Evolutionary conservation across 805 yeast species (phyloP), one percentile per base, ranked within the genome.

Genomic region (Kazachstania viticola): DNA sequence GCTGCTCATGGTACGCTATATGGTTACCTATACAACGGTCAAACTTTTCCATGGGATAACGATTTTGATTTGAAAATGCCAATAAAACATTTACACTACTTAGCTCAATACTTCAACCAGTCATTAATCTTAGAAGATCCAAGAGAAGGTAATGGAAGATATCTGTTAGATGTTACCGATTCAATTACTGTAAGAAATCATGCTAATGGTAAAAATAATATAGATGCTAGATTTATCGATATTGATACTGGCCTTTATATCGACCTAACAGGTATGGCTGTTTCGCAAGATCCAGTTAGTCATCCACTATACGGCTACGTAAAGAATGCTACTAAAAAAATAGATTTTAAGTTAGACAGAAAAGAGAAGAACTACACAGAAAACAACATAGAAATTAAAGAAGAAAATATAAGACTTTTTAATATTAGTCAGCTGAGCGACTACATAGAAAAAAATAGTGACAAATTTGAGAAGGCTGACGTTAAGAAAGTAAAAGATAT

Each of bases 161-260:
- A 65, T 47, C 62, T 70, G 31, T 37, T 75, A 29, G 73, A 61
- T 69, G 48, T 58, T 30, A 65, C 72, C 2, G 52, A 67, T 12
- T 67, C 65, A 12, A 56, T 75, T 9, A 72, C 82, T 2, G 67
- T 68, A 33, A 61, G 87, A 48, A 51, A 49, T 0, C 64, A 65
- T 32, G 80, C 73, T 2, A 75, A 71, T 42, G 80, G 79, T 1
- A 47, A 54, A 16, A 76, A 77, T 47, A 73, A 74, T 42, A 78
- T 79, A 28, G 83, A 77, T 55, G 87, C 81, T 0, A 56, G 91
- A 33, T 75, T 79, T 44, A 72, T 79, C 33, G 87, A 79, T 49
- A 59, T 74, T 9, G 79, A 75, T 41, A 65, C 76, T 5, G 91
- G 88, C 0, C 51, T 75, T 33, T 79, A 73, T 45, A 74, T 79